A percentile compares a stretch with the other conserved stretches of the same genome.
These are phyloP conservation scores for Magnaporthiopsis poae DNA, from an alignment of 2,329 filamentous ascomycete species.

Conservation along the genomic window DNA sequence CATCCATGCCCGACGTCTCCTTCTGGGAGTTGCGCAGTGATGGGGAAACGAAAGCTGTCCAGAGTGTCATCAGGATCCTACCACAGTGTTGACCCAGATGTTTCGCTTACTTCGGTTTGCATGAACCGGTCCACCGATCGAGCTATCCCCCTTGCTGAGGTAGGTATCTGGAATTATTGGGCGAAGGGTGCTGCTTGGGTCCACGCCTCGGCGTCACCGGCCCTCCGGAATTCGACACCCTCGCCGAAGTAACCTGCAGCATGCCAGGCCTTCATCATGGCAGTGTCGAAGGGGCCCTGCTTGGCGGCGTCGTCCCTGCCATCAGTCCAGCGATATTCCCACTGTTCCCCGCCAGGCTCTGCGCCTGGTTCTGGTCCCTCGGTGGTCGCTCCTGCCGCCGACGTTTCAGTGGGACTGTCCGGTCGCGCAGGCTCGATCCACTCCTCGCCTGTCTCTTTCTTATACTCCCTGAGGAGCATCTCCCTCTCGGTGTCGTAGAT, in stretches of 20 bases:
- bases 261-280: conserved; percentile 84
- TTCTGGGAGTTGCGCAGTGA: too few species aligned
- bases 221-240: conserved; percentile 67
- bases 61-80: too few species aligned
- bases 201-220: conserved; percentile 47
- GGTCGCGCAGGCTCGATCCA: conserved; percentile 47
- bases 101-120: not conserved
- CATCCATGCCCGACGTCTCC: too few species aligned
- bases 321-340: conserved; percentile 91
- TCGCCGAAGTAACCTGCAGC: conserved; percentile 87
- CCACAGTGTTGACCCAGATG: not conserved
- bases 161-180: conserved; percentile 4
- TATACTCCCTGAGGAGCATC: conserved; percentile 70
- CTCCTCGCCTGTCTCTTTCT: conserved; percentile 73
- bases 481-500: conserved; percentile 87
- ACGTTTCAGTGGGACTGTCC: not conserved
- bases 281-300: conserved; percentile 78
- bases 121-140: not conserved
- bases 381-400: not conserved
- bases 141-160: not conserved
- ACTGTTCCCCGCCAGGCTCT: conserved; percentile 30
- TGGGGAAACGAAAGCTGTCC: too few species aligned
- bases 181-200: conserved; percentile 29
- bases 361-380: conserved; percentile 8
- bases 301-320: conserved; percentile 66